Percentiles rank a stretch among this genome's conserved stretches.
phyloP scores from a whole-genome alignment of 2,329 filamentous ascomycete species.

The Xylaria sp. region DNA sequence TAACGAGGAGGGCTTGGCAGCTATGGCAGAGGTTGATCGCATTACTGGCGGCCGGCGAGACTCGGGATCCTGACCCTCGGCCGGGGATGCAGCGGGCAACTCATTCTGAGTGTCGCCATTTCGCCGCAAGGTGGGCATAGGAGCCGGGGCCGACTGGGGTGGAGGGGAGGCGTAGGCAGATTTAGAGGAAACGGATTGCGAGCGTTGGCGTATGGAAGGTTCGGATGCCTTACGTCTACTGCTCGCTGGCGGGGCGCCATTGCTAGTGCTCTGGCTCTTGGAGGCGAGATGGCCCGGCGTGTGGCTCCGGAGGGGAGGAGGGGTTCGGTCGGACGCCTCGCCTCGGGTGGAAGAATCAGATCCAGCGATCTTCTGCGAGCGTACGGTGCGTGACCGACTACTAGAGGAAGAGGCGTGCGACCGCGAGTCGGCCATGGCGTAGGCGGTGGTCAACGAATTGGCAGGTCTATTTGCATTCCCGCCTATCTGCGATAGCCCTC shows the following conservation, averaged over 20 bases:
- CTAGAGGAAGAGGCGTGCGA: conserved; percentile 48
- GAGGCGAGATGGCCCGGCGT: conserved; percentile 70
- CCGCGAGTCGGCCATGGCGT: conserved; percentile 48
- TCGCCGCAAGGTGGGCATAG: conserved; percentile 44
- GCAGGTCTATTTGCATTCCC: conserved; percentile 38
- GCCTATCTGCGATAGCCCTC: conserved; percentile 9
- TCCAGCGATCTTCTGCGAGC: conserved; percentile 62
- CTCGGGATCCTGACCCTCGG: conserved; percentile 45
- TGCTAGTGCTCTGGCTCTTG: conserved; percentile 55
- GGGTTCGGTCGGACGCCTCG: conserved; percentile 51
- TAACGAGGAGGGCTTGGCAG: conserved; percentile 40
- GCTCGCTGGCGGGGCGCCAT: conserved; percentile 22
- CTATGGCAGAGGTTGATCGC: conserved; percentile 65
- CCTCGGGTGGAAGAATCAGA: conserved; percentile 37
- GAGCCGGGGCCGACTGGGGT: conserved; percentile 45
- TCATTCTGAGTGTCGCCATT: conserved; percentile 44
- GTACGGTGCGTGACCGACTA: conserved; percentile 58
- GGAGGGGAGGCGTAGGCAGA: conserved; percentile 46
- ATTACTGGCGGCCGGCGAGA: conserved; percentile 57
- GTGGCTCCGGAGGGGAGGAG: conserved; percentile 63
- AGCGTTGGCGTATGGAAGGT: conserved; percentile 63
- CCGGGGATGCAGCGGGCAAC: conserved; percentile 45
- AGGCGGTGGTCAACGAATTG: conserved; percentile 23
- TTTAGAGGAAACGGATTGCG: conserved; percentile 60
- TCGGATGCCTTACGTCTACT: conserved; percentile 63